Percentiles rank a stretch among this genome's conserved stretches.
phyloP scores from a whole-genome alignment of 495 filamentous ascomycete species.

The Platismatia glauca region DNA sequence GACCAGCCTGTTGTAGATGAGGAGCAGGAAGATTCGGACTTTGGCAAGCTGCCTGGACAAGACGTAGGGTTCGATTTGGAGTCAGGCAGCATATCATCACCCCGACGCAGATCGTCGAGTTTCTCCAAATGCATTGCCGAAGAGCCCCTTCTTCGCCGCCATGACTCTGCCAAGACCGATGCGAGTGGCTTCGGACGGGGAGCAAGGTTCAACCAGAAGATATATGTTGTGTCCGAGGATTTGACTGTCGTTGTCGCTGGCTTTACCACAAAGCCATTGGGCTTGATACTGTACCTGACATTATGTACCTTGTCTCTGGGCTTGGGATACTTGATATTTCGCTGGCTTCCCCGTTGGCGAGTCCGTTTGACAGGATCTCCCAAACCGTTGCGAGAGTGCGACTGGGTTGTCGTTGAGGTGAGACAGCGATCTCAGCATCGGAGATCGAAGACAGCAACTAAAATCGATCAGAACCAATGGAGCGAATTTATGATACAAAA shows the following conservation, averaged over 20 bases:
- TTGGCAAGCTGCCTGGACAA: constrained; percentile 33
- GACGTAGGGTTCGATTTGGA: constrained; percentile 32
- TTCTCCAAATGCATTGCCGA: constrained; percentile 53
- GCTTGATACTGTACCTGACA: constrained; percentile 56
- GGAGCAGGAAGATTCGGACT: constrained; percentile 46
- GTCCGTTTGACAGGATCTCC: constrained; percentile 64
- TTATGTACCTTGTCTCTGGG: constrained; percentile 67
- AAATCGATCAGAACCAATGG: constrained; percentile 69
- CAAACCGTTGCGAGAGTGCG: constrained; percentile 57
- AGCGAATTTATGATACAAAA: constrained; percentile 71
- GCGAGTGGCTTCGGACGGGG: constrained; percentile 46
- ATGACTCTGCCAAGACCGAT: constrained; percentile 48
- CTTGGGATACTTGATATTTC: constrained; percentile 69
- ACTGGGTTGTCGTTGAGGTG: constrained; percentile 87
- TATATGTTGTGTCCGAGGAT: constrained; percentile 89
- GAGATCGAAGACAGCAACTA: constrained; percentile 15
- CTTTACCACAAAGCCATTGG: constrained; percentile 64
- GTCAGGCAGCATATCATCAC: constrained; percentile 23
- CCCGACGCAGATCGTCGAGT: constrained; percentile 47
- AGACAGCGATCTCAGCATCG: constrained; percentile 19
- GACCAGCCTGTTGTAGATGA: constrained; percentile 46
- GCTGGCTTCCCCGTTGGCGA: constrained; percentile 85
- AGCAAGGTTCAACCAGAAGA: constrained; percentile 67
- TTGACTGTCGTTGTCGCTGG: constrained; percentile 86
- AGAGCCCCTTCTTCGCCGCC: constrained; percentile 61